Evolutionary conservation across 2,329 filamentous ascomycete genomes (phyloP), one percentile per base, ranked within the genome.

Genomic region (Zymoseptoria tritici): DNA sequence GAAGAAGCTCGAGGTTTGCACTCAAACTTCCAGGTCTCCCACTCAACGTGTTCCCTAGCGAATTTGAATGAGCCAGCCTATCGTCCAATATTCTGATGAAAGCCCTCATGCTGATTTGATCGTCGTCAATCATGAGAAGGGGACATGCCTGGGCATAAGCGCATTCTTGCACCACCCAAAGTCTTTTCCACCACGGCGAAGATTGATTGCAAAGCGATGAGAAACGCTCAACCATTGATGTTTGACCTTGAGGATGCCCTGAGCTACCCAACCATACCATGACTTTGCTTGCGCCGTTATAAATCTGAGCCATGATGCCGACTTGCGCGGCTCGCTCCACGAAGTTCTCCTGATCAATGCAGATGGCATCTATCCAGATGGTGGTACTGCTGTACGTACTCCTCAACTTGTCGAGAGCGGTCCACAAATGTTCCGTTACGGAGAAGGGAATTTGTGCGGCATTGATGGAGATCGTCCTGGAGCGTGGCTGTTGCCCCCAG

Each of bases 351-450:
- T 66, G 64, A 54, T 66, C 61, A 22, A 64, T 64, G 50, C 62
- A 65, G 9, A 65, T 54, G 7, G 62, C 62, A 54, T 64, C 64
- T 3, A 59, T 49, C 62, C 64, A 66, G 0, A 64, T 4, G 11
- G 5, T 6, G 36, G 6, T n/a, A 7, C 5, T 11, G 5, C 36
- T 3, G 13, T 9, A 16, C 3, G 1, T 13, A n/a, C 13, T 6
- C 7, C 36, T 46, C 11, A 46, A n/a, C 13, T 5, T 46, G 13
- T 46, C 5, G 13, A 46, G 13, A 16, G 36, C 36, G 5, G 36
- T 46, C 36, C 36, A 46, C 13, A 46, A n/a, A 11, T 46, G 11
- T 16, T 46, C 36, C 11, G 36, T n/a, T 6, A 46, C 36, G 11
- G 36, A 4, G 6, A 46, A 46, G 36, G 36, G 36, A 3, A 46